Evolutionary conservation across 2,329 filamentous ascomycete genomes (phyloP).

Genomic region (Elsinoe necatrix): DNA sequence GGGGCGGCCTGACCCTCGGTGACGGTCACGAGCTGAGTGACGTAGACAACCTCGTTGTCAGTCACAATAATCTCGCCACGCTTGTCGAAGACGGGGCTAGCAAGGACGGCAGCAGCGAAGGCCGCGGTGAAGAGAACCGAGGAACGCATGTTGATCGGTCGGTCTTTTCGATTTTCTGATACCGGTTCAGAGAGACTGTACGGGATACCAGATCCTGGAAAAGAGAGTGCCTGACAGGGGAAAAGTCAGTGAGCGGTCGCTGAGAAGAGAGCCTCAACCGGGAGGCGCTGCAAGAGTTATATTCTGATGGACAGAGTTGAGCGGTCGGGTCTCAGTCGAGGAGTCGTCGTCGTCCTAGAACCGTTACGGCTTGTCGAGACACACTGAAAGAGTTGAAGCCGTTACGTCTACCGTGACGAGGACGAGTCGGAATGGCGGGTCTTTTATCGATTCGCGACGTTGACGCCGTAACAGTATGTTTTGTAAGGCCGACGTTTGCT

Average conservation of each 20-base stretch:
- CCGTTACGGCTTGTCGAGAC: constrained; percentile 11
- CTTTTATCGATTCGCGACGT: constrained; percentile 17
- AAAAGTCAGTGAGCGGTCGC: constrained; percentile 18
- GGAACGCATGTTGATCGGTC: constrained; percentile 28
- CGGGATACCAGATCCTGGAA: constrained; percentile 22
- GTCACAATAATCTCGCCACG: constrained; percentile 24
- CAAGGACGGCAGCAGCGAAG: constrained; percentile 30
- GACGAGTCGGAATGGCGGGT: constrained; percentile 10
- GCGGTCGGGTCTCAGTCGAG: constrained; percentile 10
- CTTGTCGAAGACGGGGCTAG: constrained; percentile 26
- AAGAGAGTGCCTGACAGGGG: constrained; percentile 17
- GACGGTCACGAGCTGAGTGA: constrained; percentile 30
- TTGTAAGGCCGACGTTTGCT: constrained; percentile 8
- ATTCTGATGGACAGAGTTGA: constrained; percentile 7
- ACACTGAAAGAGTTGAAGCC: constrained; percentile 15
- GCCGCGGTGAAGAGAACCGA: constrained; percentile 29
- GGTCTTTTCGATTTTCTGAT: constrained; percentile 21
- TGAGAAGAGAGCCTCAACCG: constrained; percentile 16
- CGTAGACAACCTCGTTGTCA: constrained; percentile 26
- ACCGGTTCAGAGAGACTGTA: constrained; percentile 14
- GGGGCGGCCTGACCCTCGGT: constrained; percentile 23
- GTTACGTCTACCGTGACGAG: constrained; percentile 15
- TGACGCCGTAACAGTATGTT: not conserved
- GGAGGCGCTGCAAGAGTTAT: constrained; percentile 16
- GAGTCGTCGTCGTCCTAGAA: constrained; percentile 10